A percentile compares a stretch with the other conserved stretches of the same genome.
phyloP scores from a whole-genome alignment of 1,284 basidiomycete species.

The Malassezia vespertilionis region DNA sequence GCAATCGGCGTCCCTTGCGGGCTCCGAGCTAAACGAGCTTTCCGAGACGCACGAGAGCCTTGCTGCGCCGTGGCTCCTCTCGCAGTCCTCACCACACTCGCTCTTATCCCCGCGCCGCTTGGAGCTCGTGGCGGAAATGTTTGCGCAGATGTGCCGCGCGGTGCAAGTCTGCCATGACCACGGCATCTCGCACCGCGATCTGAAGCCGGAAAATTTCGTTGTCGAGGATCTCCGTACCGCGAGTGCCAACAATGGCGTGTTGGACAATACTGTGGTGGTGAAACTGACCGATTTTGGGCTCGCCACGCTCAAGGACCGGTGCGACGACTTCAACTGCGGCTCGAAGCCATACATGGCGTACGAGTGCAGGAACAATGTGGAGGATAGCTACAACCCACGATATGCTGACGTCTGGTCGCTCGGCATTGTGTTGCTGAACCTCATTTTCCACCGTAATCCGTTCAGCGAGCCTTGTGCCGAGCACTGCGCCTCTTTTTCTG shows the following conservation, averaged over 20 bases:
- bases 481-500: conserved; percentile 64
- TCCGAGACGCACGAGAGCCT: conserved; percentile 53
- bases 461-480: conserved; percentile 83
- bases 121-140: conserved; percentile 88
- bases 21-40: too few species aligned
- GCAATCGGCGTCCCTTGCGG: conserved; percentile 4
- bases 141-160: conserved; percentile 93
- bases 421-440: conserved; percentile 95
- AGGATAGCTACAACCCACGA: conserved; percentile 79
- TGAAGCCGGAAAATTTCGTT: conserved; percentile 66
- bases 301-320: conserved; percentile 74
- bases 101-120: conserved; percentile 76
- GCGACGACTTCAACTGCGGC: conserved; percentile 94
- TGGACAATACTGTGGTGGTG: conserved; percentile 53
- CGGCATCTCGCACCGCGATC: conserved; percentile 87
- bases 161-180: conserved; percentile 89
- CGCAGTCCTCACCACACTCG: conserved; percentile 62
- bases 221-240: conserved; percentile 40
- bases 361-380: conserved; percentile 94
- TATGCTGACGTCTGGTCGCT: conserved; percentile 98
- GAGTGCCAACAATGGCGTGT: conserved; percentile 3
- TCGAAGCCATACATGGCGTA: conserved; percentile 98
- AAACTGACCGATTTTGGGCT: conserved; percentile 96
- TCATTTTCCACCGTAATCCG: conserved; percentile 96
- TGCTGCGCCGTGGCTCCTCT: conserved; percentile 65